These are phyloP conservation scores for Fragaria vesca DNA, from an alignment of 306 rosid species.

Conservation along the genomic window DNA sequence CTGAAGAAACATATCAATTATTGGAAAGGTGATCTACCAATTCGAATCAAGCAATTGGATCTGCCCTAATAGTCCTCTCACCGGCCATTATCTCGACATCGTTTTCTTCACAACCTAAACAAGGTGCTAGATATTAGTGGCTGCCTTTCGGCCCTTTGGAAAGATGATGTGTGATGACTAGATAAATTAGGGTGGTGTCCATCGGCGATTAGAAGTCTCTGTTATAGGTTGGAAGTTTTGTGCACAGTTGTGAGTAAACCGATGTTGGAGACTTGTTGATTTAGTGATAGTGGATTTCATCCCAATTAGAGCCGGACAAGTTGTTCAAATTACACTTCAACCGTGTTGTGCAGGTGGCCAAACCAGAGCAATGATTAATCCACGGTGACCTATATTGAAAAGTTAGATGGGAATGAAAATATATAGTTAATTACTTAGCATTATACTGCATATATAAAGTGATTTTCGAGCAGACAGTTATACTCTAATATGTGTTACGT, in stretches of 20 bases:
- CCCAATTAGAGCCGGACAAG: not conserved
- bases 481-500: not conserved
- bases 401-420: not conserved
- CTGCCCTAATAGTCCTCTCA: not conserved
- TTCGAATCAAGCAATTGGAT: not conserved
- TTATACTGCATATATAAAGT: not conserved
- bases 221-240: not conserved
- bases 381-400: not conserved
- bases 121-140: not conserved
- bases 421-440: not conserved
- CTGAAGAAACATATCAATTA: not conserved
- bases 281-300: slow-evolving; percentile 1
- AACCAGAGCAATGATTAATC: not conserved
- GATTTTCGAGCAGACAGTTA: not conserved
- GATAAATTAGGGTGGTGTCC: not conserved
- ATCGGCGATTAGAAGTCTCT: not conserved
- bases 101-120: not conserved
- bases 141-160: not conserved
- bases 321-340: not conserved
- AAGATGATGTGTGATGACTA: not conserved
- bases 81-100: not conserved
- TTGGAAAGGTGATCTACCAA: not conserved
- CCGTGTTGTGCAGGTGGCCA: slow-evolving; percentile 1
- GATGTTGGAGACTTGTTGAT: not conserved
- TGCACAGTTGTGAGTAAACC: not conserved